Evolutionary conservation across 306 rosid species (phyloP).

Genomic region (Cucurbita ficifolia): DNA sequence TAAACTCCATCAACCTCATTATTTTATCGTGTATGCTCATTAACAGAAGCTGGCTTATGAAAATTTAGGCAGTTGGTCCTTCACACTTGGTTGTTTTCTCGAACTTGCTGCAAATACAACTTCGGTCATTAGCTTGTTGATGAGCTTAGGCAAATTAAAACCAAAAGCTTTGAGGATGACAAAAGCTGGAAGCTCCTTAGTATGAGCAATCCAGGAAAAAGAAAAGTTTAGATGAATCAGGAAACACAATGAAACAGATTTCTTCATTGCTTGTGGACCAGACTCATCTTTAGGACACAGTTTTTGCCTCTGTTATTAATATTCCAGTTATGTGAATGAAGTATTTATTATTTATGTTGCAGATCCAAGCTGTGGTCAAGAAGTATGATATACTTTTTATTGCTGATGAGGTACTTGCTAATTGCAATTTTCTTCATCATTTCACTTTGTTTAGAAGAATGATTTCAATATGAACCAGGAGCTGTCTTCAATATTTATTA

Average conservation of each 20-base stretch:
- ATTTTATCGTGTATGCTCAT: background rate
- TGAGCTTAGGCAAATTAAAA: slow-evolving; percentile 40
- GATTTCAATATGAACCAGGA: background rate
- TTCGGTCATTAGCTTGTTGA: background rate
- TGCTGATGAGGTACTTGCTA: slow-evolving; percentile 67
- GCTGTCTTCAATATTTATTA: slow-evolving; percentile 6
- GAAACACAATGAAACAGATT: slow-evolving; percentile 67
- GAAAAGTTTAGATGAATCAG: slow-evolving; percentile 44
- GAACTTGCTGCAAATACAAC: background rate
- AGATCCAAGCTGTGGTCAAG: slow-evolving; percentile 88
- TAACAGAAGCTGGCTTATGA: background rate
- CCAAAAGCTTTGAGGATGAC: slow-evolving; percentile 57
- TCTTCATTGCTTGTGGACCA: slow-evolving; percentile 76
- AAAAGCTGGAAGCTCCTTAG: slow-evolving; percentile 68
- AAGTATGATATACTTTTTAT: slow-evolving; percentile 92
- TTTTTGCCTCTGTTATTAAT: background rate
- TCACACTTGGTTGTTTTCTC: background rate
- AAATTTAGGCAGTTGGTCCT: background rate
- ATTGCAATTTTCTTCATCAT: slow-evolving; percentile 5
- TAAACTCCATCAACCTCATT: background rate
- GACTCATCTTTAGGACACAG: slow-evolving; percentile 83
- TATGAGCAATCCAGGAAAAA: slow-evolving; percentile 41
- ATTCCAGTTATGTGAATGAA: background rate
- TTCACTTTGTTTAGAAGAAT: background rate
- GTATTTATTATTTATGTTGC: slow-evolving; percentile 3